Percentiles rank a stretch among this genome's conserved stretches.
Conservation (phyloP, 345 rosid genomes). For the Cardamine occulta region DNA sequence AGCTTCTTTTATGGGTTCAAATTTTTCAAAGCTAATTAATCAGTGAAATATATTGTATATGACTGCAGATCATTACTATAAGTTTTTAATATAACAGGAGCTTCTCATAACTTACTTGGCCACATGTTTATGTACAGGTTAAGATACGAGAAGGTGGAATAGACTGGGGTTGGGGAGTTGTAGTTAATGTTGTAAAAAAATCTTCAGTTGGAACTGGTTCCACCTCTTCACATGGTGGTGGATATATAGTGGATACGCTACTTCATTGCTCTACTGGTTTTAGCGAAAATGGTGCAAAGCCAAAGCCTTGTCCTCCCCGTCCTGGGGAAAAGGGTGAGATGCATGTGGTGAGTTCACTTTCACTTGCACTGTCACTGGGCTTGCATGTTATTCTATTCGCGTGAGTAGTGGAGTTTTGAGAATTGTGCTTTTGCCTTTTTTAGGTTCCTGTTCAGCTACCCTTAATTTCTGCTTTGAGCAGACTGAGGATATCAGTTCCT, state of each 20-base stretch:
- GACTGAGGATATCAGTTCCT: slow-evolving; percentile 76
- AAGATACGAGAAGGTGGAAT: slow-evolving; percentile 93
- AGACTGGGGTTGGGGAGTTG: slow-evolving; percentile 99
- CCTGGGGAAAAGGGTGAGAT: slow-evolving; percentile 98
- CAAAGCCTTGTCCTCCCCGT: slow-evolving; percentile 91
- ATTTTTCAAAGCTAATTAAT: slow-evolving; percentile 3
- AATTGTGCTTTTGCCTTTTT: slow-evolving; percentile 33
- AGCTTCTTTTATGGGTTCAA: slow-evolving; percentile 6
- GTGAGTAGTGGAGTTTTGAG: slow-evolving; percentile 23
- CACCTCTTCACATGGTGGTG: slow-evolving; percentile 65
- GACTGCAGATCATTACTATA: slow-evolving; percentile 21
- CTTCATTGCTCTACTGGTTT: slow-evolving; percentile 90
- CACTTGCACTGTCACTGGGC: not conserved
- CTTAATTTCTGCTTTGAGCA: slow-evolving; percentile 78
- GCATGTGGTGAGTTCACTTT: slow-evolving; percentile 85
- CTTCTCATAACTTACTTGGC: slow-evolving; percentile 28
- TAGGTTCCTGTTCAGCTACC: slow-evolving; percentile 98
- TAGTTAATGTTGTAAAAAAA: slow-evolving; percentile 87
- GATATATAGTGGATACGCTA: slow-evolving; percentile 87
- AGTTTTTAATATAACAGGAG: slow-evolving; percentile 3
- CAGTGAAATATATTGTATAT: slow-evolving; percentile 1
- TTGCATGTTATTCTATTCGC: slow-evolving; percentile 12
- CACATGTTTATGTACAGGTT: slow-evolving; percentile 59
- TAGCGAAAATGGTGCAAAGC: slow-evolving; percentile 80
- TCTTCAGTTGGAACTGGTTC: slow-evolving; percentile 57